Evolutionary conservation across 1,284 basidiomycete genomes (phyloP).

Genomic region (Leccinum huronense): DNA sequence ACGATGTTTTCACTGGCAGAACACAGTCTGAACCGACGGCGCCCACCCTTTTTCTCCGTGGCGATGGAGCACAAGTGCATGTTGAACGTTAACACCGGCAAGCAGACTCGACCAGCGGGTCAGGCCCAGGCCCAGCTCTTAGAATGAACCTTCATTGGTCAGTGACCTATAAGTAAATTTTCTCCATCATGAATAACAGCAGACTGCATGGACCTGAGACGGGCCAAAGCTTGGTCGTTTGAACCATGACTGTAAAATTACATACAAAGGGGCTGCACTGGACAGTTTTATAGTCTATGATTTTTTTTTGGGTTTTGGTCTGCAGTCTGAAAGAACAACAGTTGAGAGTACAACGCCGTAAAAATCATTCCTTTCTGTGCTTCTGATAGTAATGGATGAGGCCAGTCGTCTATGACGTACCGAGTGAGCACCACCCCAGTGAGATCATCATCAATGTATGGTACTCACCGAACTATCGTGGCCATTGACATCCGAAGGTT

Average conservation of each 20-base stretch:
- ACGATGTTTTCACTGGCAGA: neutral
- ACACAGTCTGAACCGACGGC: neutral
- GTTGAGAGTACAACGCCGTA: neutral
- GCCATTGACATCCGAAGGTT: constrained; percentile 79
- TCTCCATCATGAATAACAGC: neutral
- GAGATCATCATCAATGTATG: neutral
- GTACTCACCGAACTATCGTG: constrained; percentile 87
- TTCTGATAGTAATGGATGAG: constrained; percentile 95
- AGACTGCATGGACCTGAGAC: neutral
- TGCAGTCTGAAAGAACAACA: constrained; percentile 2
- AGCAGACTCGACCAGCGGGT: neutral
- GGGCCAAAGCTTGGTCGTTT: neutral
- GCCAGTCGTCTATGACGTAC: constrained; percentile 70
- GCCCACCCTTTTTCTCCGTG: neutral
- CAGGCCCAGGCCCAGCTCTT: neutral
- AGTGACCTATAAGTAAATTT: neutral
- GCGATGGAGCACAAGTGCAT: neutral
- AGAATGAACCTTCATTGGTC: neutral
- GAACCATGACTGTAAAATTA: constrained; percentile 15
- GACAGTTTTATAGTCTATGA: constrained; percentile 11
- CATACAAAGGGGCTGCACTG: constrained; percentile 7
- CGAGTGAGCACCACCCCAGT: constrained; percentile 12
- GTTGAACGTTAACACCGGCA: neutral
- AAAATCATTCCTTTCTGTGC: constrained; percentile 66
- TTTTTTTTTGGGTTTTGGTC: neutral